Conservation (phyloP, 768 basidiomycete genomes). For the Royoungia palumana region DNA sequence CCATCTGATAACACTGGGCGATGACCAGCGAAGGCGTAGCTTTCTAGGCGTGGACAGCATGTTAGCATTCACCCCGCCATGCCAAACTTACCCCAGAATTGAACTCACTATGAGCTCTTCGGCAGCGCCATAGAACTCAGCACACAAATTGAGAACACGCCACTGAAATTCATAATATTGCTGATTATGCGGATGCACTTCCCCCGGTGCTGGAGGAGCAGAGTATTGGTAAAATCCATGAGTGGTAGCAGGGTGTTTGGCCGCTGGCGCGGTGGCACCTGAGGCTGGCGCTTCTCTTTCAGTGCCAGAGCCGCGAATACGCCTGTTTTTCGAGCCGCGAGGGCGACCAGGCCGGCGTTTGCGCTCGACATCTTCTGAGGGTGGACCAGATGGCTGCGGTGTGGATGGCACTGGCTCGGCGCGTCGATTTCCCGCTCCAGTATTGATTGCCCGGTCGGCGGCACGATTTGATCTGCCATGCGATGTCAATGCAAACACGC, state of each 20-base stretch:
- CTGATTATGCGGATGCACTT: conserved; percentile 62
- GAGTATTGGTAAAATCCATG: conserved; percentile 45
- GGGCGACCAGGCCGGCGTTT: conserved; percentile 80
- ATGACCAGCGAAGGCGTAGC: conserved; percentile 66
- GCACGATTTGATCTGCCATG: conserved; percentile 23
- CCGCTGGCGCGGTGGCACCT: conserved; percentile 14
- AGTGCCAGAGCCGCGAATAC: conserved; percentile 35
- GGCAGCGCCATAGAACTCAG: conserved; percentile 82
- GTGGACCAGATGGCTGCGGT: conserved; percentile 20
- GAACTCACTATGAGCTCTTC: conserved; percentile 76
- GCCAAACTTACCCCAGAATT: conserved; percentile 6
- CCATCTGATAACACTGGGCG: conserved; percentile 78
- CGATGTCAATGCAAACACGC: conserved; percentile 1
- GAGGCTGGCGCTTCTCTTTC: conserved; percentile 23
- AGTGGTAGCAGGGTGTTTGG: conserved; percentile 33
- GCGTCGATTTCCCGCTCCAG: conserved; percentile 19
- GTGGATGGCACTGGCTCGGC: conserved; percentile 27
- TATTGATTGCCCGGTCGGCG: conserved; percentile 13
- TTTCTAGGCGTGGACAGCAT: conserved; percentile 34
- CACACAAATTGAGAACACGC: conserved; percentile 77
- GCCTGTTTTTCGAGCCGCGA: conserved; percentile 75
- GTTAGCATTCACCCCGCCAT: conserved; percentile 8
- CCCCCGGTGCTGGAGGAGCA: conserved; percentile 41
- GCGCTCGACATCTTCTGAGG: conserved; percentile 37
- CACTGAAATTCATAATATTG: conserved; percentile 86